phyloP scores from a whole-genome alignment of 2,329 filamentous ascomycete species.

The Aspergillus glaucus region DNA sequence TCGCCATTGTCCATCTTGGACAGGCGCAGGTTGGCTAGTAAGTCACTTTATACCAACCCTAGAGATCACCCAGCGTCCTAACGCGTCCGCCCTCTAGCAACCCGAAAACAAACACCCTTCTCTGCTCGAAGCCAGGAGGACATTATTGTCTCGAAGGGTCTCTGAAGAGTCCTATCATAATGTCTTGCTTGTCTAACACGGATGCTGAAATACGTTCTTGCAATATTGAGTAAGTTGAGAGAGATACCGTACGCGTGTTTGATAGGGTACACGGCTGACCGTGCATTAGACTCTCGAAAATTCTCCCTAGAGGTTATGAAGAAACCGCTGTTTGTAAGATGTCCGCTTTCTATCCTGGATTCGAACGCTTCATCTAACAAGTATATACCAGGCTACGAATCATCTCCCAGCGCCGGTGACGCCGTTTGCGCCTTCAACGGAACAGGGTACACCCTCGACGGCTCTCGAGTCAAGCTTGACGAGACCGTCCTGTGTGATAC shows the following conservation, averaged over 20 bases:
- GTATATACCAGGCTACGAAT: conserved; percentile 11
- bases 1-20: background rate
- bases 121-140: conserved; percentile 12
- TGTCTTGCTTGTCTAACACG: conserved; percentile 9
- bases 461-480: conserved; percentile 4
- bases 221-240: conserved; percentile 11
- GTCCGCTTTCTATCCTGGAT: background rate
- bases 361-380: background rate
- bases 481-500: conserved; percentile 11
- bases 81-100: conserved; percentile 5
- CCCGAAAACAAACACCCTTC: conserved; percentile 10
- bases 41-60: background rate
- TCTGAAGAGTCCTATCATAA: conserved; percentile 9
- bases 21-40: background rate
- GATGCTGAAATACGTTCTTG: conserved; percentile 12
- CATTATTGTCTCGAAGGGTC: conserved; percentile 15
- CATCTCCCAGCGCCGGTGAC: conserved; percentile 8
- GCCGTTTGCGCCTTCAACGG: conserved; percentile 23
- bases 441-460: conserved; percentile 13
- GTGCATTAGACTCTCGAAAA: conserved; percentile 7
- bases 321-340: conserved; percentile 12
- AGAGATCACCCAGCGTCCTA: background rate
- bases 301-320: conserved; percentile 11
- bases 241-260: background rate
- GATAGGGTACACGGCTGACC: background rate